phyloP scores from a whole-genome alignment of 1,284 basidiomycete species.

The Boletus subluridellus region DNA sequence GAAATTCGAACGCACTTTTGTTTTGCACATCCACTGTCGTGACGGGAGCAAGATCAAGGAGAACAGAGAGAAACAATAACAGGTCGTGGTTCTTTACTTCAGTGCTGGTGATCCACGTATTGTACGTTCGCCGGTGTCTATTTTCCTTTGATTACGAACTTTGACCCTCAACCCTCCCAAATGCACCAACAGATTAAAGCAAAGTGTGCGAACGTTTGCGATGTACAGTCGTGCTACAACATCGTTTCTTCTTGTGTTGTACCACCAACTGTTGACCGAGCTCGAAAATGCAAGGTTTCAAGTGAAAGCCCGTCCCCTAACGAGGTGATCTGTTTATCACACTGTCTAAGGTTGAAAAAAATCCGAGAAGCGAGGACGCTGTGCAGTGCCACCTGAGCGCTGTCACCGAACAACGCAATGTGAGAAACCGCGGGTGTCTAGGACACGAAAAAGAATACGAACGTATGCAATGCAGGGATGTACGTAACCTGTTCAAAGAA shows the following conservation, averaged over 20 bases:
- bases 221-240: no score
- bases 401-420: not conserved
- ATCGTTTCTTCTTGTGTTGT: no score
- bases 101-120: not conserved
- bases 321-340: no score
- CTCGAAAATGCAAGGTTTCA: no score
- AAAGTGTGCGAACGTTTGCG: no score
- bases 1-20: no score
- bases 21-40: no score
- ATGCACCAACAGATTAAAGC: not conserved
- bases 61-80: conserved; percentile 28
- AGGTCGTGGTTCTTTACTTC: not conserved
- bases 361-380: no score
- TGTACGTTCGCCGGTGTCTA: not conserved
- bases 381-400: no score
- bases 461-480: conserved; percentile 29
- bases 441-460: conserved; percentile 8
- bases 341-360: no score
- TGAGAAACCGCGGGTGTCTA: conserved; percentile 5
- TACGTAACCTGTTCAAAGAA: conserved; percentile 16
- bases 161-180: not conserved
- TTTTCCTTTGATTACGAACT: not conserved
- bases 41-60: conserved; percentile 37
- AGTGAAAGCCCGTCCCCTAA: no score
- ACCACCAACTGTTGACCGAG: not conserved